phyloP scores from a whole-genome alignment of 2,329 filamentous ascomycete genomes.

The Colletotrichum karsti region DNA sequence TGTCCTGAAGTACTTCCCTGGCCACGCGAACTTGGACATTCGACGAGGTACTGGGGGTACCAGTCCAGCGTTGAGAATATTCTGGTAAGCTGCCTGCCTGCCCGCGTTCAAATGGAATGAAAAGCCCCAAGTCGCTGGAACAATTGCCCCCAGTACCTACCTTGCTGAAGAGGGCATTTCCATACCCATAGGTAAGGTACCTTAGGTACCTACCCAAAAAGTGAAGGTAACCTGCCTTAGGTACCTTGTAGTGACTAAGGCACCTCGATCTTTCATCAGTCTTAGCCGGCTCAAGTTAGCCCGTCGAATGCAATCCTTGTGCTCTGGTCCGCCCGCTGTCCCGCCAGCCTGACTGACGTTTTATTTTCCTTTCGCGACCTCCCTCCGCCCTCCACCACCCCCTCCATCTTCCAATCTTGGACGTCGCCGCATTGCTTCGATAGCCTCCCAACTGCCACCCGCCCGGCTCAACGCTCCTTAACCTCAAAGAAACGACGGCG shows the following conservation, averaged over 20 bases:
- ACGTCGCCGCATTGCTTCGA: constrained; percentile 21
- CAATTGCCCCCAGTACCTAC: not conserved
- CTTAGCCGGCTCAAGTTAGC: constrained; percentile 1
- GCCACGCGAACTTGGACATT: too few species aligned
- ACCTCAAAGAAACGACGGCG: not conserved
- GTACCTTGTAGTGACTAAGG: too few species aligned
- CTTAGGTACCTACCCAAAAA: too few species aligned
- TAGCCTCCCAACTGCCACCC: constrained; percentile 19
- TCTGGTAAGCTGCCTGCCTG: too few species aligned
- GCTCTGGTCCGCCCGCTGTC: constrained; percentile 18
- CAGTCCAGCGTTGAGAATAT: too few species aligned
- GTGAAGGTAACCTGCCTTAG: too few species aligned
- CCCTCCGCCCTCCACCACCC: constrained; percentile 22
- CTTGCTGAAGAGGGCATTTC: too few species aligned
- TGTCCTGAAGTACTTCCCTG: too few species aligned
- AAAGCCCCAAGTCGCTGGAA: not conserved
- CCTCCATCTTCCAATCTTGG: constrained; percentile 25
- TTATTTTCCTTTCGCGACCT: constrained; percentile 28
- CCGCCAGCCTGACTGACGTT: constrained; percentile 30
- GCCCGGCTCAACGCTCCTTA: constrained; percentile 23
- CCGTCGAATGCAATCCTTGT: constrained; percentile 10
- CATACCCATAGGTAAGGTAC: too few species aligned
- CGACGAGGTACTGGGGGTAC: too few species aligned
- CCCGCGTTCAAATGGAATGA: too few species aligned
- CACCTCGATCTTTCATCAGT: too few species aligned